Conservation (phyloP, 1,139 yeast genomes). For the Nadsonia commutata region DNA sequence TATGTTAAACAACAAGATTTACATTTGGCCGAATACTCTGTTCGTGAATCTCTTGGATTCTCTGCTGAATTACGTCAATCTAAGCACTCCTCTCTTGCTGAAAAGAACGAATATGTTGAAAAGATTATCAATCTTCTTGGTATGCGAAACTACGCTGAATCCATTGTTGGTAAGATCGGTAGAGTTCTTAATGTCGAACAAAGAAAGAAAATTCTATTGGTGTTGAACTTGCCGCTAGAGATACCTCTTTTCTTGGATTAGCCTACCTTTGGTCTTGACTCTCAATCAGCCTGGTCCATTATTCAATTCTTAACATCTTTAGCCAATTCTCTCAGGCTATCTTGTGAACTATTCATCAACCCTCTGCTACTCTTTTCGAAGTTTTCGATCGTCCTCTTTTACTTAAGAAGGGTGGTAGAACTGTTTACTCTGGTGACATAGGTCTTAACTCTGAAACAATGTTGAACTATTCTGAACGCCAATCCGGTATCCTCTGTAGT, state of each 20-base stretch:
- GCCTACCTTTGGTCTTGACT: slow-evolving; percentile 53
- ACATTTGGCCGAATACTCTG: slow-evolving; percentile 41
- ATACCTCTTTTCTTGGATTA: slow-evolving; percentile 40
- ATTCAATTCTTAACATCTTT: slow-evolving; percentile 35
- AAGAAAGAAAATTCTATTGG: slow-evolving; percentile 54
- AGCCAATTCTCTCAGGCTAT: slow-evolving; percentile 41
- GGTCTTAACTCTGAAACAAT: slow-evolving; percentile 38
- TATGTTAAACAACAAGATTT: slow-evolving; percentile 52
- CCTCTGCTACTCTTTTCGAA: slow-evolving; percentile 40
- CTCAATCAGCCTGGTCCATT: slow-evolving; percentile 46
- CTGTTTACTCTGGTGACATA: slow-evolving; percentile 55
- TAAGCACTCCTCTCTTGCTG: slow-evolving; percentile 29
- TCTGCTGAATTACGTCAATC: slow-evolving; percentile 47
- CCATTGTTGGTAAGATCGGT: slow-evolving; percentile 40
- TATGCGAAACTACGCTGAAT: slow-evolving; percentile 45
- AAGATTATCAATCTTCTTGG: slow-evolving; percentile 38
- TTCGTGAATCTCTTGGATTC: slow-evolving; percentile 42
- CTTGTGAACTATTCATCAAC: slow-evolving; percentile 44
- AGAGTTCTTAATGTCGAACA: slow-evolving; percentile 53
- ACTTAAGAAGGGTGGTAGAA: slow-evolving; percentile 41
- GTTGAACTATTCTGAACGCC: slow-evolving; percentile 40
- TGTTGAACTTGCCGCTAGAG: slow-evolving; percentile 44
- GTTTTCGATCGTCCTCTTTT: slow-evolving; percentile 37
- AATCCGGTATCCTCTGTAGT: slow-evolving; percentile 35
- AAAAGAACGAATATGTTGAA: slow-evolving; percentile 40